phyloP scores from a whole-genome alignment of 192 early-diverging fungal genomes.

The Spizellomyces punctatus region DNA sequence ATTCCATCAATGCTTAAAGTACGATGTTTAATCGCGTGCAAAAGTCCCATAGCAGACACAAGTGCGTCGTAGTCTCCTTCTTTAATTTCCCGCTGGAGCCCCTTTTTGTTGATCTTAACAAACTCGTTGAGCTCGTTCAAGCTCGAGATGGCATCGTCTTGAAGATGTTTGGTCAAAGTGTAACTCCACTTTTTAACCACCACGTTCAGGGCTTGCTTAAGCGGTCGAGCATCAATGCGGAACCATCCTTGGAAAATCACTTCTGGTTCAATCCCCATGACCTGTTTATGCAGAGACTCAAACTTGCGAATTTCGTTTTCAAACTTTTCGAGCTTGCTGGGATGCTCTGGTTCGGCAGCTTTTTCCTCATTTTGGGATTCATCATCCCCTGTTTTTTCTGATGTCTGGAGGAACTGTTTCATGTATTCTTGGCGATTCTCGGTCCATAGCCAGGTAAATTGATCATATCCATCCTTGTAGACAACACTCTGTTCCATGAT shows the following conservation, averaged over 20 bases:
- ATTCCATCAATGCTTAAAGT: conserved; percentile 57
- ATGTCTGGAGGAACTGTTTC: conserved; percentile 53
- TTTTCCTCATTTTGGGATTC: conserved; percentile 30
- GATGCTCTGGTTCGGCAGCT: conserved; percentile 35
- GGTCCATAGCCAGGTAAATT: conserved; percentile 66
- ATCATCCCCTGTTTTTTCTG: conserved; percentile 40
- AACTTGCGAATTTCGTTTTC: conserved; percentile 67
- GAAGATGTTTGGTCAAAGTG: conserved; percentile 65
- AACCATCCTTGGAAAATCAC: conserved; percentile 65
- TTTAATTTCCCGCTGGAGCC: conserved; percentile 56
- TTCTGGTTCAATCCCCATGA: conserved; percentile 67
- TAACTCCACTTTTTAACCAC: conserved; percentile 72
- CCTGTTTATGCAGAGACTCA: conserved; percentile 64
- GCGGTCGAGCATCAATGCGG: conserved; percentile 59
- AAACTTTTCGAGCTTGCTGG: conserved; percentile 64
- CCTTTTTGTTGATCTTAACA: conserved; percentile 58
- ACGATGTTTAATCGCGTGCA: conserved; percentile 66
- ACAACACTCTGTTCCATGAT: conserved; percentile 58
- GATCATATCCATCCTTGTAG: conserved; percentile 62
- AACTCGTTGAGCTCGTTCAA: conserved; percentile 65
- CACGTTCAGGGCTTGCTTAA: conserved; percentile 66
- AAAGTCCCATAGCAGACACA: conserved; percentile 60
- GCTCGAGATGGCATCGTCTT: conserved; percentile 58
- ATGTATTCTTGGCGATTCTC: conserved; percentile 72
- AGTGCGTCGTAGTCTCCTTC: conserved; percentile 66